Conservation (phyloP, 345 rosid genomes). For the Citrus unshiu region DNA sequence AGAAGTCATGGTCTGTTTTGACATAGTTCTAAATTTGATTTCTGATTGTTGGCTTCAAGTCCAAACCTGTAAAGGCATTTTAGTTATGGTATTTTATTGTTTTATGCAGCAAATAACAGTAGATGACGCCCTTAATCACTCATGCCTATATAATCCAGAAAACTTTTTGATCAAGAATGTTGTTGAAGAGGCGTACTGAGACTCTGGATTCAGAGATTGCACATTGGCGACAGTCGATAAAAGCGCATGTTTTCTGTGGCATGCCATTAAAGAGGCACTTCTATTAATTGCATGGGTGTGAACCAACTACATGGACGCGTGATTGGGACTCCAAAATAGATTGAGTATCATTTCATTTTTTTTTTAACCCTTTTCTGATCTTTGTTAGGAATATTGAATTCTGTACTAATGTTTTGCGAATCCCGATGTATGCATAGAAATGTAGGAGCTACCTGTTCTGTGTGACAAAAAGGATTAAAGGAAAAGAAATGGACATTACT, state of each 20-base stretch:
- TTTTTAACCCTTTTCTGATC: neutral
- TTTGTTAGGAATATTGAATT: neutral
- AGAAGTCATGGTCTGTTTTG: constrained; percentile 34
- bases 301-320: neutral
- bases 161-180: too few relatives aligned
- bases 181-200: neutral
- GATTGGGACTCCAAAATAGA: neutral
- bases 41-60: neutral
- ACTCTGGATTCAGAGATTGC: neutral
- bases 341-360: neutral
- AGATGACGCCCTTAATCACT: constrained; percentile 70
- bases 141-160: too few relatives aligned
- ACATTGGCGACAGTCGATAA: neutral
- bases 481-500: neutral
- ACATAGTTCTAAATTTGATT: neutral
- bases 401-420: neutral
- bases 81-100: constrained; percentile 10
- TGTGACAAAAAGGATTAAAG: neutral
- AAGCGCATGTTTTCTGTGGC: neutral
- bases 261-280: neutral
- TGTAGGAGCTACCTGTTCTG: too few relatives aligned
- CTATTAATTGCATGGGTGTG: neutral
- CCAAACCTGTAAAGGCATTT: neutral
- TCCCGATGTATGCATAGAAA: too few relatives aligned
- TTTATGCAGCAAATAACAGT: constrained; percentile 66